Base-by-base conservation (phyloP, 1,284 basidiomycete genomes). In the Tausonia pullulans region DNA sequence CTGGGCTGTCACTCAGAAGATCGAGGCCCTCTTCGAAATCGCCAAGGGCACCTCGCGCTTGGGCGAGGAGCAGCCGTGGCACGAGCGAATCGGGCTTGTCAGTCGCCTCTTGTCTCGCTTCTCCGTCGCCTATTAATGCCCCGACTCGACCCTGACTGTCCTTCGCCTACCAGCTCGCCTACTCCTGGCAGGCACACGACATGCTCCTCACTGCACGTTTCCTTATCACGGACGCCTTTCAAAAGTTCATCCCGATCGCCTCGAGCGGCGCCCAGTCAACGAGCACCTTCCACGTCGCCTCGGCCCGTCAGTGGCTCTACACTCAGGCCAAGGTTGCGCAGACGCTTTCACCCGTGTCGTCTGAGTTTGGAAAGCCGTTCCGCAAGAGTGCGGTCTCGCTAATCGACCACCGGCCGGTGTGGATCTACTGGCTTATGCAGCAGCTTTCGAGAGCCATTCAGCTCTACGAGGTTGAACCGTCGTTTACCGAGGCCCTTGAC, bases 351-450 rank as follows among this genome's bases (percentile, higher is more conserved):
- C 63, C 63, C 9, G 51, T 14, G 9, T 41, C 46, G 27, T 14
- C 11, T 9, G 14, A 40, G 40, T 60, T 44, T 2, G 50, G 46
- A 48, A 58, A 58, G 41, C 16, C 44, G 40, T 27, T 27, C 27
- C 27, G 27, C 27, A 27, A 27, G 27, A 27, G 27, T 27, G 41
- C 44, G 40, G 41, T 13, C 58, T n/a, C 58, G 41, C 58, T 64
- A 51, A 45, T 64, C 14, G 50, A 64, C 52, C 58, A 64, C 27
- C 58, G 63, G 13, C 63, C 63, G 11, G 44, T 64, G 13, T 58
- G 57, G 52, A 48, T 64, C 27, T 64, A 45, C 51, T 64, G 63
- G 63, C 44, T 64, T 13, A 58, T 64, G 9, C 63, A 64, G 45
- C 63, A 64, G 48, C 58, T 64, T 8, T 45, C 58, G 13, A 58